Evolutionary conservation across 164 flowering plant species (phyloP), one percentile per base, ranked within the genome.

Genomic region (Nymphaea thermarum): DNA sequence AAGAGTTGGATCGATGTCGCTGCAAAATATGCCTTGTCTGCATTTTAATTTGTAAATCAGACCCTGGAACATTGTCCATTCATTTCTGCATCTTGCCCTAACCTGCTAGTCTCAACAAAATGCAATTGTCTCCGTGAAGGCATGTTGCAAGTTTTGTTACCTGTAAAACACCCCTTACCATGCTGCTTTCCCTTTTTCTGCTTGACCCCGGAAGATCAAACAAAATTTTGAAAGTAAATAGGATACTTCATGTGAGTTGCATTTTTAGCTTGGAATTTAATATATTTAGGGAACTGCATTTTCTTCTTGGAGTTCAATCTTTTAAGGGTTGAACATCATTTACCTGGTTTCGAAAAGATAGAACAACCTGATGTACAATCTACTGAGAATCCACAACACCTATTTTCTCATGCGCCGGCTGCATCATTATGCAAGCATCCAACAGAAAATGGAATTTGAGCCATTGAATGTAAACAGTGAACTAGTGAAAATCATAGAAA

Each of bases 311-410:
- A 51, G 14, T 8, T 51, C 8, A 51, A 51, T 15, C 14, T 51
- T 51, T 51, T 51, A 7, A 14, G 10, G 10, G 42, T 25, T 15
- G 14, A 51, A 51, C 3, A 16, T 14, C n/a, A 25, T 16, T 71
- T 79, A 94, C 99, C 92, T 94, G 96, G 77, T 77, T 85, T 62
- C 96, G 93, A 10, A 91, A 87, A 3, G 98, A 90, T 42, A 96
- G 99, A 81, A 88, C 73, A 15, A 71, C 65, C 73, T 90, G 96
- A 76, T 91, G 99, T 74, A 90, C 84, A 74, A 94, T 85, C 98
- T 96, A 94, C 68, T 94, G 99, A 69, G 96, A 75, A 77, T 94
- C 98, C 15, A 94, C 98, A 45, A 94, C 98, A 77, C 99, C 99
- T 65, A 94, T 90, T 77, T 86, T 91, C 77, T 90, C 96, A 76